Evolutionary conservation across 2,329 filamentous ascomycete species (phyloP).

Genomic region (Celoporthe dispersa): DNA sequence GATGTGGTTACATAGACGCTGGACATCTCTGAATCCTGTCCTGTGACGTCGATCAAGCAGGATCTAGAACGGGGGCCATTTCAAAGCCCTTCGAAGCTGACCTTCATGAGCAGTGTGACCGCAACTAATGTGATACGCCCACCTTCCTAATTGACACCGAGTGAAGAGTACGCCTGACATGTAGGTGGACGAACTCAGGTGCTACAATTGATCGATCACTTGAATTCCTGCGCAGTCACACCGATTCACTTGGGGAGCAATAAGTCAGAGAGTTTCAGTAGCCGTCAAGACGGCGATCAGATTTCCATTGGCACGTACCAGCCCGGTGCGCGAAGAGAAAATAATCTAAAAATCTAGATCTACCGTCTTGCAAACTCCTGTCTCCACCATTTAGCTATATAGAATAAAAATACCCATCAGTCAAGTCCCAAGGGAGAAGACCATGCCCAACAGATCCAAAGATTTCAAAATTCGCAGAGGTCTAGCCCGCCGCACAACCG

Average conservation of each 20-base stretch:
- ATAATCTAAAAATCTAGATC: background rate
- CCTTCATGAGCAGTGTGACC: background rate
- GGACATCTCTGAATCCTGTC: background rate
- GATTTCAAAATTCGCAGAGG: constrained; percentile 2
- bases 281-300: background rate
- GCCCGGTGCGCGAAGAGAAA: background rate
- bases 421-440: constrained; percentile 14
- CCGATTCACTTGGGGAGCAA: background rate
- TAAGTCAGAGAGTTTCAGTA: background rate
- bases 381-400: constrained; percentile 4
- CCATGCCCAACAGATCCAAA: constrained; percentile 15
- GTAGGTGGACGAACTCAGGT: background rate
- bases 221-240: background rate
- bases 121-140: no score
- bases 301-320: background rate
- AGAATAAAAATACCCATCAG: constrained; percentile 10
- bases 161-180: background rate
- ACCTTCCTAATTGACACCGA: background rate
- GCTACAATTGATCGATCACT: background rate
- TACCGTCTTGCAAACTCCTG: background rate
- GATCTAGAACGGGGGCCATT: background rate
- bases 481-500: background rate
- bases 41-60: background rate
- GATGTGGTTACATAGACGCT: background rate
- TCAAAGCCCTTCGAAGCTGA: background rate